Percentiles rank a stretch among this genome's conserved stretches.
These are phyloP conservation scores for Glycine tomentella DNA, from an alignment of 306 rosid species.

Conservation along the genomic window DNA sequence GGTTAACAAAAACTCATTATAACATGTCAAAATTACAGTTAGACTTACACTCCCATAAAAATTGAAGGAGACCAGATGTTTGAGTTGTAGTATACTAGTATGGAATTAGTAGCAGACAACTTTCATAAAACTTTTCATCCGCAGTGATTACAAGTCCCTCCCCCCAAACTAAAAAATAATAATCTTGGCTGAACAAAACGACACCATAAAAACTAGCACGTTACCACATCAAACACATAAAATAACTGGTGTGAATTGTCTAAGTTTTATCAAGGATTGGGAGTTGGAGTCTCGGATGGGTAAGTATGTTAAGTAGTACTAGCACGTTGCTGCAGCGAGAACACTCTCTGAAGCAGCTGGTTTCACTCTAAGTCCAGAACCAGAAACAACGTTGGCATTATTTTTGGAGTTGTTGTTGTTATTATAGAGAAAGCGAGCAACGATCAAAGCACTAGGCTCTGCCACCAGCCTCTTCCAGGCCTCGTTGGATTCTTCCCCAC, in stretches of 20 bases:
- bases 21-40: no score
- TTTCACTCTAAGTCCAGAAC: neutral
- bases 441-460: conserved; percentile 58
- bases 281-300: no score
- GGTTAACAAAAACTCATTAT: no score
- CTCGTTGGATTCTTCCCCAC: conserved; percentile 62
- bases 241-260: no score
- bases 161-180: neutral
- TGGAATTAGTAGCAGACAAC: neutral
- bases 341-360: conserved; percentile 40
- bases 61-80: neutral
- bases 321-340: conserved; percentile 54
- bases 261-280: no score
- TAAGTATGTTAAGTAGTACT: neutral
- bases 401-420: neutral
- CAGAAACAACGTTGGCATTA: conserved; percentile 16
- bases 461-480: conserved; percentile 74
- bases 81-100: neutral
- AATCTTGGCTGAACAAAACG: neutral
- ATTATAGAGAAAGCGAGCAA: conserved; percentile 56
- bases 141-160: neutral
- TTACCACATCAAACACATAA: neutral
- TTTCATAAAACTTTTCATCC: neutral
- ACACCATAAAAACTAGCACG: conserved; percentile 30
- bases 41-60: no score